Evolutionary conservation across 352 stramenopile species (phyloP), one percentile per base, ranked within the genome.

Genomic region (Pythium vanterpoolii): DNA sequence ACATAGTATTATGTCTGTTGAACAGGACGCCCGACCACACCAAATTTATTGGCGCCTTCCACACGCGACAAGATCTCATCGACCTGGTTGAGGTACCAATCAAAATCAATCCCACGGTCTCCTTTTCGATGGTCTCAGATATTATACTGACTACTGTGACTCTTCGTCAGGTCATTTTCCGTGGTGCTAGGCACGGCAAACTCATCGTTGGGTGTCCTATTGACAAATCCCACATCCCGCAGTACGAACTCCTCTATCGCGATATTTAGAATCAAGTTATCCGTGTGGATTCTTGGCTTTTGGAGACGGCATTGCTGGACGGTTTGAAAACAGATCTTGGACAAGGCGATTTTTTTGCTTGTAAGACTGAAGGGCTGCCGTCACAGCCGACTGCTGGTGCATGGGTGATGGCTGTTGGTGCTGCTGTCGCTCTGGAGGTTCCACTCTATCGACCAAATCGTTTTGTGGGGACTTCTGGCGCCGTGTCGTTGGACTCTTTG

Each of bases 11-110:
- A 0, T 13, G 16, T n/a, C 2, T 30, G 28, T 3, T 4, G 5
- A 24, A 28, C 56, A 95, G 86, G 13, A 93, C 83, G 55, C 82
- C 86, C 4, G 84, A 96, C 45, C 79, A 96, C 53, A 91, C 84
- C 50, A 96, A 94, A 61, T 96, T 93, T 53, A 92, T 96, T 33
- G 86, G 86, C 11, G 79, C 86, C 24, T 93, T 96, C 65, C 72
- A 64, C 3, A 79, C 69, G 16, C 79, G 79, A 19, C 86, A 94
- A 66, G 84, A 96, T 54, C 77, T 87, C 24, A 91, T 96, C 60
- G 86, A 96, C 52, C 77, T 96, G 45, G 82, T 96, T 23, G 86
- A 94, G 73, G 85, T 92, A 52, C 43, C 60, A 48, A 10, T 24
- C 27, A 14, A 48, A 1, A 18, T 30, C 1, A 48, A 54, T 16